Evolutionary conservation across 1,284 basidiomycete species (phyloP).

Genomic region (Rhodofomes roseus): DNA sequence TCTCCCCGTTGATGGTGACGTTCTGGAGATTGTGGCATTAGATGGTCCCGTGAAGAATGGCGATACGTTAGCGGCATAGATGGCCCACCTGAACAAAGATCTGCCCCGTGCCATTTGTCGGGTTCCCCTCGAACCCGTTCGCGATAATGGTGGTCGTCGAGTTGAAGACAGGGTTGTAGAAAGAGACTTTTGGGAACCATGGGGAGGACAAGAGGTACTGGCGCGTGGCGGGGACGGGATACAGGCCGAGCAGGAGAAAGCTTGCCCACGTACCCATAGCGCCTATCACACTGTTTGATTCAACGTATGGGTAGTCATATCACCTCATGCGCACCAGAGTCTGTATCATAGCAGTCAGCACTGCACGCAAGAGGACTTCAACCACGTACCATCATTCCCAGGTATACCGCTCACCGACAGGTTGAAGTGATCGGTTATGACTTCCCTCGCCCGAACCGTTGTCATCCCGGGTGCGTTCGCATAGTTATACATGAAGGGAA

Average conservation of each 20-base stretch:
- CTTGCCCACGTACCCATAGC: conserved; percentile 69
- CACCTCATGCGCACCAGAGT: conserved; percentile 30
- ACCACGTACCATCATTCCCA: conserved; percentile 52
- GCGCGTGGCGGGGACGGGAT: conserved; percentile 56
- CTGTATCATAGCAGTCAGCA: conserved; percentile 14
- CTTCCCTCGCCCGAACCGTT: conserved; percentile 50
- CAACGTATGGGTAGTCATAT: neutral
- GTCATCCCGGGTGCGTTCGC: conserved; percentile 53
- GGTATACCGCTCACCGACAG: conserved; percentile 51
- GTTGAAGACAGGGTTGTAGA: conserved; percentile 54
- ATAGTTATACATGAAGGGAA: conserved; percentile 66
- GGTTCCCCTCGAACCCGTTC: conserved; percentile 51
- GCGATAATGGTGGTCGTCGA: conserved; percentile 53
- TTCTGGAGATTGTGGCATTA: conserved; percentile 31
- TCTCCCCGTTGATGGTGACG: conserved; percentile 50
- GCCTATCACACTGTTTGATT: conserved; percentile 28
- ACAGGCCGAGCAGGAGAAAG: conserved; percentile 58
- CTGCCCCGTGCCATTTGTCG: conserved; percentile 42
- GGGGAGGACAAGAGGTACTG: conserved; percentile 61
- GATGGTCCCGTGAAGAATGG: conserved; percentile 1
- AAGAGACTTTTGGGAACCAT: conserved; percentile 56
- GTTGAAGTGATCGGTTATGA: conserved; percentile 53
- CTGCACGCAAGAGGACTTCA: neutral
- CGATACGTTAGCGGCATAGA: neutral
- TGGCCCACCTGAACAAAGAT: conserved; percentile 52